Evolutionary conservation across 2,329 filamentous ascomycete species (phyloP).

Genomic region (Trichocomaceae sp.): DNA sequence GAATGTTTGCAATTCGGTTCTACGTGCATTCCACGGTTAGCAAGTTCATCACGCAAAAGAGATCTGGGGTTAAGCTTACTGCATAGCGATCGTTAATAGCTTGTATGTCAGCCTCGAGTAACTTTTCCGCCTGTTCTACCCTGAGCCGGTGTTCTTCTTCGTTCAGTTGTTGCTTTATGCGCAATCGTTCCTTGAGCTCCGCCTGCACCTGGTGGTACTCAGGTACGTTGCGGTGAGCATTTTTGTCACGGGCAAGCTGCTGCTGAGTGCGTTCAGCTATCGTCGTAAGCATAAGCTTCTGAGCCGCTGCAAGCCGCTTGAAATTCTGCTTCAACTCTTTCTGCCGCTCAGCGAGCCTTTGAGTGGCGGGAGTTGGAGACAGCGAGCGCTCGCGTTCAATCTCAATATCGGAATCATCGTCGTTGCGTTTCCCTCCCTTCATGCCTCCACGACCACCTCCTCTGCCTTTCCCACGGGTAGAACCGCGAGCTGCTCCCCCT

Average conservation of each 20-base stretch:
- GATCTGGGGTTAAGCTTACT: slow-evolving; percentile 20
- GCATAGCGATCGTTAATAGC: slow-evolving; percentile 28
- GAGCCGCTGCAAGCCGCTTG: slow-evolving; percentile 35
- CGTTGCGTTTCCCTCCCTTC: slow-evolving; percentile 25
- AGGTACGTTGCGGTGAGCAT: slow-evolving; percentile 33
- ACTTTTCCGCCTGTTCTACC: slow-evolving; percentile 24
- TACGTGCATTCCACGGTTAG: slow-evolving; percentile 11
- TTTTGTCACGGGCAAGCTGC: slow-evolving; percentile 35
- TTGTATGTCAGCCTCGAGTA: slow-evolving; percentile 27
- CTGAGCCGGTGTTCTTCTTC: slow-evolving; percentile 29
- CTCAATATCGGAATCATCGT: slow-evolving; percentile 26
- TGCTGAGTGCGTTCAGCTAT: slow-evolving; percentile 35
- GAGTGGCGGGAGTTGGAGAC: slow-evolving; percentile 30
- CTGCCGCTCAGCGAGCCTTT: slow-evolving; percentile 36
- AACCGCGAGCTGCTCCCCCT: slow-evolving; percentile 13
- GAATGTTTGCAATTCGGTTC: slow-evolving; percentile 23
- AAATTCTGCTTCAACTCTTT: slow-evolving; percentile 38
- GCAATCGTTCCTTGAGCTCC: slow-evolving; percentile 25
- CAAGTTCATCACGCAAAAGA: not conserved
- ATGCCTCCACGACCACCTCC: slow-evolving; percentile 19
- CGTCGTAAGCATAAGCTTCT: slow-evolving; percentile 35
- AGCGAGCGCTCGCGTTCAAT: slow-evolving; percentile 25
- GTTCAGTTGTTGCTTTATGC: slow-evolving; percentile 24
- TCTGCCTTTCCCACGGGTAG: slow-evolving; percentile 15
- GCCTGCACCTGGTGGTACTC: slow-evolving; percentile 33